phyloP scores from a whole-genome alignment of 768 basidiomycete species.

The Hysterangium stoloniferum region DNA sequence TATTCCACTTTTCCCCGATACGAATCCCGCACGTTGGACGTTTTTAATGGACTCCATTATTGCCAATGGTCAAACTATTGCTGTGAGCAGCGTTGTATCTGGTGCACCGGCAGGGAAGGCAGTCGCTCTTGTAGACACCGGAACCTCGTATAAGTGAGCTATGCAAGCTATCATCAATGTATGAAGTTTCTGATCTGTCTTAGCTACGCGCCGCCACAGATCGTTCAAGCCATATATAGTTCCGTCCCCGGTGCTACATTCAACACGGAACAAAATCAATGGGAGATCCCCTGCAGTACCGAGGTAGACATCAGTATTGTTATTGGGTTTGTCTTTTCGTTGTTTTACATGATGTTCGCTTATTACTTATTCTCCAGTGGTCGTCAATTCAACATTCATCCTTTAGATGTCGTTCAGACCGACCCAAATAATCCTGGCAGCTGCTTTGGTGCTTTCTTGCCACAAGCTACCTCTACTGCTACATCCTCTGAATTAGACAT shows the following conservation, averaged over 20 bases:
- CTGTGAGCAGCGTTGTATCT: slow-evolving; percentile 46
- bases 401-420: slow-evolving; percentile 60
- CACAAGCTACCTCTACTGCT: slow-evolving; percentile 49
- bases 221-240: slow-evolving; percentile 65
- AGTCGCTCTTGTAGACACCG: slow-evolving; percentile 71
- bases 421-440: slow-evolving; percentile 33
- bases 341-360: slow-evolving; percentile 10
- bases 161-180: slow-evolving; percentile 9
- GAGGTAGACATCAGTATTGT: slow-evolving; percentile 78
- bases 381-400: slow-evolving; percentile 71
- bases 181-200: background rate
- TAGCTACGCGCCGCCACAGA: slow-evolving; percentile 62
- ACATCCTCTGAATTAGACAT: slow-evolving; percentile 64
- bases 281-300: slow-evolving; percentile 64
- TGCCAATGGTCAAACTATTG: slow-evolving; percentile 42
- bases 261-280: slow-evolving; percentile 45
- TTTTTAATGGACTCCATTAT: slow-evolving; percentile 69
- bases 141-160: slow-evolving; percentile 67
- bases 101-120: slow-evolving; percentile 62
- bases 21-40: slow-evolving; percentile 62
- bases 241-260: slow-evolving; percentile 55
- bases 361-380: slow-evolving; percentile 35
- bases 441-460: slow-evolving; percentile 74
- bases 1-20: slow-evolving; percentile 69
- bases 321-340: slow-evolving; percentile 46